Evolutionary conservation across 192 early-diverging fungal species (phyloP), one percentile per base, ranked within the genome.

Genomic region (Linnemannia hyalina): DNA sequence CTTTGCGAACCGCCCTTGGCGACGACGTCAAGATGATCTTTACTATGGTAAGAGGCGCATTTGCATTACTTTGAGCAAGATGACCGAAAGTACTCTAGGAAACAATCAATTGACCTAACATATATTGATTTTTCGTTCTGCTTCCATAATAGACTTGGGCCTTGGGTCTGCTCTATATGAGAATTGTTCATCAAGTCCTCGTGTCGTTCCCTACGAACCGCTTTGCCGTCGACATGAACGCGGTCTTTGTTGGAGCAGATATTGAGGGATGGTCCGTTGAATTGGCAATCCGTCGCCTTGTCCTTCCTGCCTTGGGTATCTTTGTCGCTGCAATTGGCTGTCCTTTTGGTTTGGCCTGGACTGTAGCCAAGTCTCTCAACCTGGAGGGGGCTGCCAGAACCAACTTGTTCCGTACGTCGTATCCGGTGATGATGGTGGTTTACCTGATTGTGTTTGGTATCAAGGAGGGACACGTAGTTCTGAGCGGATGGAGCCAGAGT

Each of bases 401-500:
- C 29, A 26, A 63, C 13, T 68, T 88, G 15, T 85, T 88, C 57
- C 85, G 85, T 8, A 55, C 84, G 15, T 69, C 88, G 6, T 92
- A 92, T 46, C 92, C 92, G 18, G 13, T 69, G 8, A 76, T 88
- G 18, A 81, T 91, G 70, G 76, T 76, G 20, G 74, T 93, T 38
- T 76, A 87, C 0, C 4, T 88, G 0, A 55, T 80, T n/a, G 69
- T 82, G 6, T 49, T 88, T 40, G 35, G 81, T 68, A 75, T 88
- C 65, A 75, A 40, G 72, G 23, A 89, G 75, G 70, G 75, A 18
- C 46, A 70, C 0, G 44, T 68, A 13, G 49, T 94, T 73, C 82
- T 96, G 40, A 90, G 88, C 49, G 74, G 82, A 13, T 99, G 98
- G 97, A 90, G 95, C 68, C 92, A 95, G 32, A 90, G 95, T 69